Conservation (phyloP, 164 flowering plant genomes). For the Magnolia changhungtana region DNA sequence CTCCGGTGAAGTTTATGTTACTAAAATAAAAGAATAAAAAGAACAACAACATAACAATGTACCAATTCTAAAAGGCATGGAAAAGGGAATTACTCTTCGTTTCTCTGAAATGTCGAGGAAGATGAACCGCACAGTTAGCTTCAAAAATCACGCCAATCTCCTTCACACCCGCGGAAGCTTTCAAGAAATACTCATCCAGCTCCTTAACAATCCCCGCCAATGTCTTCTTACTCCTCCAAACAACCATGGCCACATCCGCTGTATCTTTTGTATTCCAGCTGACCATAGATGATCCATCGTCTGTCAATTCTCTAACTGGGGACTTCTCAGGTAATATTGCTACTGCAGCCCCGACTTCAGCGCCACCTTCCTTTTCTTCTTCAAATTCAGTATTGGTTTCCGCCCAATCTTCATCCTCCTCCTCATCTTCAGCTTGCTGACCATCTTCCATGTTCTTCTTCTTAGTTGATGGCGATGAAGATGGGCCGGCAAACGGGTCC, state of each 20-base stretch:
- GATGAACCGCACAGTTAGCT: constrained; percentile 31
- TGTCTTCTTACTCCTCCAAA: constrained; percentile 47
- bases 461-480: constrained; percentile 17
- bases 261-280: constrained; percentile 52
- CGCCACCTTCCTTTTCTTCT: constrained; percentile 27
- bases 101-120: constrained; percentile 34
- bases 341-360: constrained; percentile 12
- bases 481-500: constrained; percentile 43
- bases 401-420: constrained; percentile 78
- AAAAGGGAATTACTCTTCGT: constrained; percentile 42
- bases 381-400: constrained; percentile 67
- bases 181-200: constrained; percentile 78
- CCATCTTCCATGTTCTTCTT: constrained; percentile 22
- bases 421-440: constrained; percentile 28
- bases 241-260: constrained; percentile 46
- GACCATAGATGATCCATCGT: constrained; percentile 52
- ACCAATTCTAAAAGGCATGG: background rate
- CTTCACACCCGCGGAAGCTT: constrained; percentile 55
- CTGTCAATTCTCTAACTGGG: constrained; percentile 31
- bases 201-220: constrained; percentile 59
- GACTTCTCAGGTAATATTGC: constrained; percentile 26
- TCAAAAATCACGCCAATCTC: constrained; percentile 67
- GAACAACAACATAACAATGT: background rate
- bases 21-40: background rate
- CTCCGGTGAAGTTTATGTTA: background rate